These are phyloP conservation scores for Ophiostoma pallidulum DNA, from an alignment of 2,329 filamentous ascomycete species.

Conservation along the genomic window DNA sequence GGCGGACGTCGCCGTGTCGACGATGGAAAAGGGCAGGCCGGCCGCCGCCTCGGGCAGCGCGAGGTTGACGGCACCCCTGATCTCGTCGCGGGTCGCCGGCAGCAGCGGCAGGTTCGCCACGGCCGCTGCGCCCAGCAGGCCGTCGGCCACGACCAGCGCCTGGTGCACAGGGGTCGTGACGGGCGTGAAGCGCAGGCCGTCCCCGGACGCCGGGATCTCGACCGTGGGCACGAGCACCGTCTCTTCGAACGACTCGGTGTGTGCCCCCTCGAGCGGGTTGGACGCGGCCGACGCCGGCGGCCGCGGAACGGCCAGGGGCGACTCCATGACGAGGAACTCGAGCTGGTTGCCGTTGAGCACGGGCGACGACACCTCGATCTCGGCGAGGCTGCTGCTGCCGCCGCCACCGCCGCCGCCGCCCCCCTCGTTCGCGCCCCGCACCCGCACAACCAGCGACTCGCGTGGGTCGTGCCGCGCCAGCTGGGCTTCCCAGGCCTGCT, in stretches of 20 bases:
- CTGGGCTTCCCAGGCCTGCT: slow-evolving; percentile 57
- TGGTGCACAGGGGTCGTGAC: slow-evolving; percentile 79
- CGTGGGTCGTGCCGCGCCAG: slow-evolving; percentile 42
- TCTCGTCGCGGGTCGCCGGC: slow-evolving; percentile 31
- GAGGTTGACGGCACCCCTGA: slow-evolving; percentile 49
- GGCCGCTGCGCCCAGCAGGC: slow-evolving; percentile 56
- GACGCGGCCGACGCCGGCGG: slow-evolving; percentile 25
- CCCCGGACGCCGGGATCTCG: slow-evolving; percentile 56
- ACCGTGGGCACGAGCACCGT: slow-evolving; percentile 66
- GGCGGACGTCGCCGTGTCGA: slow-evolving; percentile 56
- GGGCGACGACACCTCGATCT: slow-evolving; percentile 55
- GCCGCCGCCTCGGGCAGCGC: slow-evolving; percentile 30
- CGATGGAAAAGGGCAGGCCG: slow-evolving; percentile 39
- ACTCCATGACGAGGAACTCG: slow-evolving; percentile 51
- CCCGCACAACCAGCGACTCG: slow-evolving; percentile 55
- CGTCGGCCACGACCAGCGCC: slow-evolving; percentile 63
- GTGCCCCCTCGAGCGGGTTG: slow-evolving; percentile 25
- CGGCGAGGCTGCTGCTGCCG: slow-evolving; percentile 35
- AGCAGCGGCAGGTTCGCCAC: slow-evolving; percentile 35
- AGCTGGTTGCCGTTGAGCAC: slow-evolving; percentile 51
- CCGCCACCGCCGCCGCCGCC: slow-evolving; percentile 15
- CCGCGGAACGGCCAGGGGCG: slow-evolving; percentile 32
- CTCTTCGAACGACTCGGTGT: slow-evolving; percentile 44
- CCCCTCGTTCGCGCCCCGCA: slow-evolving; percentile 24
- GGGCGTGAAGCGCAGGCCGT: slow-evolving; percentile 42